A percentile compares a stretch with the other conserved stretches of the same genome.
Evolutionary conservation across 2,329 filamentous ascomycete species (phyloP).

Genomic region (Trichoderma sp.): DNA sequence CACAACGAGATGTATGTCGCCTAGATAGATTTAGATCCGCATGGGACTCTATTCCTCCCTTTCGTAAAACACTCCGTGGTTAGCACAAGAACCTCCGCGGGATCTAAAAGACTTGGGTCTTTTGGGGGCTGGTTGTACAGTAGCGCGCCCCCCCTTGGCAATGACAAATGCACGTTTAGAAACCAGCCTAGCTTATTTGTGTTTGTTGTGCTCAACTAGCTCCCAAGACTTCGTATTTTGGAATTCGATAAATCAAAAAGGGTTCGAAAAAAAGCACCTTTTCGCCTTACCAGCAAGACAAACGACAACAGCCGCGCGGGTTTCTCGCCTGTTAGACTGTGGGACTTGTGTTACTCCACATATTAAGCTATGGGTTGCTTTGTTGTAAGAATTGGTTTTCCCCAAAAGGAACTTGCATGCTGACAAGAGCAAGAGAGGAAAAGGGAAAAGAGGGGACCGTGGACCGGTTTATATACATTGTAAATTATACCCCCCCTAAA

Average conservation of each 20-base stretch:
- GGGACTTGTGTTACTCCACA: background rate
- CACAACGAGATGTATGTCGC: background rate
- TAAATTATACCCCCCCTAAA: background rate
- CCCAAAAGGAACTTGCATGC: background rate
- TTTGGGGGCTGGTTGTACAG: background rate
- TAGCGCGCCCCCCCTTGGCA: background rate
- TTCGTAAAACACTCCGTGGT: slow-evolving; percentile 2
- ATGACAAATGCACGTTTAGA: slow-evolving; percentile 4
- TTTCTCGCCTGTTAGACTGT: background rate
- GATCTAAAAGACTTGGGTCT: background rate
- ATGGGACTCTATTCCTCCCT: background rate
- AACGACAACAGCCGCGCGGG: background rate
- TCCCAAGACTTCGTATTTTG: background rate
- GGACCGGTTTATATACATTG: background rate
- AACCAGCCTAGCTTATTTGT: background rate
- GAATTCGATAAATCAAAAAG: background rate
- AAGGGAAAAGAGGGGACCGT: background rate
- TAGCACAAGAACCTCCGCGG: background rate
- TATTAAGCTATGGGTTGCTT: background rate
- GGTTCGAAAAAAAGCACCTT: background rate
- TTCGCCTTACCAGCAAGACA: background rate
- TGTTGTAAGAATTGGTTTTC: background rate
- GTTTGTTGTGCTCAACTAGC: background rate
- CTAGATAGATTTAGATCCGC: background rate
- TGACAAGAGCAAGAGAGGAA: background rate